Evolutionary conservation across 2,329 filamentous ascomycete species (phyloP), one percentile per base, ranked within the genome.

Genomic region (Xylariaceae sp.): DNA sequence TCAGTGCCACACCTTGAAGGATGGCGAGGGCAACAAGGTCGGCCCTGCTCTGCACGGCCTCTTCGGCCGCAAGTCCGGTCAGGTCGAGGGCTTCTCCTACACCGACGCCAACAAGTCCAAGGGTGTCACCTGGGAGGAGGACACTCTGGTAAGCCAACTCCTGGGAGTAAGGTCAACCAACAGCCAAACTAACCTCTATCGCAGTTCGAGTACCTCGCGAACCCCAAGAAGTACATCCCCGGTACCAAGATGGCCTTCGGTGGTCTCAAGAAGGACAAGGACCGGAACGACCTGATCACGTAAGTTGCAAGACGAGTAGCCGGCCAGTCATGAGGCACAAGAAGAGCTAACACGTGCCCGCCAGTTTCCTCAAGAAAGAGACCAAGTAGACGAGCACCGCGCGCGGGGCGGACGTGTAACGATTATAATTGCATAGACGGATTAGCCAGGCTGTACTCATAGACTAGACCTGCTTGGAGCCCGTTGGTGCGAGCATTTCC

Each of bases 231-330:
- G 79, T 98, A 89, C 80, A 95, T 98, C 50, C 92, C 92, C 53
- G 92, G 92, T 55, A 98, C 92, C 73, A 98, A 96, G 87, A 98
- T 98, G 92, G 92, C 92, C 57, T 98, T 96, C 64, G 92, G 92
- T 72, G 92, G 92, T 67, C 79, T 98, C 61, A 98, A 98, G 89
- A 98, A 98, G 86, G 78, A 80, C 62, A 96, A 96, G 85, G 92
- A 96, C 75, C 80, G 92, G 66, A 94, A 96, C 67, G 90, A 98
- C 69, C 76, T 98, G 58, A 94, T 98, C 79, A 88, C 87, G 83
- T 90, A 83, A 57, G 83, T 77, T 43, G 21, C 21, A 24, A 22
- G n/a, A n/a, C n/a, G n/a, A n/a, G n/a, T n/a, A n/a, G n/a, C n/a
- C n/a, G n/a, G n/a, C n/a, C n/a, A n/a, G n/a, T n/a, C n/a, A n/a